Conservation (phyloP, 176 grass and related monocot species). For the Oryza officinalis region DNA sequence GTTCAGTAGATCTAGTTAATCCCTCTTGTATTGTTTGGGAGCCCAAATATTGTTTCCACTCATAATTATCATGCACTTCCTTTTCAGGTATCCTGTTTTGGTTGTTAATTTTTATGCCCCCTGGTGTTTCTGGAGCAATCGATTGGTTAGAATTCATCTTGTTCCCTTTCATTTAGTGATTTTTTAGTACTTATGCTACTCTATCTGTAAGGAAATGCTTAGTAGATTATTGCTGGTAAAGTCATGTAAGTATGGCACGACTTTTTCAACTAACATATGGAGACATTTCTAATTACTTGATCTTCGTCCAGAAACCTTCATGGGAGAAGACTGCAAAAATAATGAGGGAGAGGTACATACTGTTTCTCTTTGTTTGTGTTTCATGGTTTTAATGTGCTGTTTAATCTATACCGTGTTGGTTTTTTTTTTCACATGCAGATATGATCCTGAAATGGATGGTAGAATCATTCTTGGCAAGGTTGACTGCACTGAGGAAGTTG, state of each 20-base stretch:
- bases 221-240: slow-evolving; percentile 19
- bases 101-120: slow-evolving; percentile 98
- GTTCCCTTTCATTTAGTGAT: slow-evolving; percentile 13
- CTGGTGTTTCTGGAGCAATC: slow-evolving; percentile 99
- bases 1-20: slow-evolving; percentile 2
- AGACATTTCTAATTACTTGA: slow-evolving; percentile 28
- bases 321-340: slow-evolving; percentile 93
- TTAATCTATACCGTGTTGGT: neutral
- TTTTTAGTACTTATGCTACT: neutral
- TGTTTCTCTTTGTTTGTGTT: slow-evolving; percentile 30
- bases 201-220: slow-evolving; percentile 1
- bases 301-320: slow-evolving; percentile 82
- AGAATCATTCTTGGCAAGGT: slow-evolving; percentile 82
- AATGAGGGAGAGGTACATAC: slow-evolving; percentile 79
- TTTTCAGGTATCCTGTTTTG: slow-evolving; percentile 80
- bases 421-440: slow-evolving; percentile 51
- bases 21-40: neutral
- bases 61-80: neutral
- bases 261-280: slow-evolving; percentile 24
- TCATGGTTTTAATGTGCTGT: slow-evolving; percentile 3
- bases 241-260: slow-evolving; percentile 4
- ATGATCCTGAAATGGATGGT: slow-evolving; percentile 98
- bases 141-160: slow-evolving; percentile 67
- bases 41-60: slow-evolving; percentile 18
- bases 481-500: slow-evolving; percentile 79